These are phyloP conservation scores for Kodamaea sagamina DNA, from an alignment of 805 yeast species.

Conservation along the genomic window DNA sequence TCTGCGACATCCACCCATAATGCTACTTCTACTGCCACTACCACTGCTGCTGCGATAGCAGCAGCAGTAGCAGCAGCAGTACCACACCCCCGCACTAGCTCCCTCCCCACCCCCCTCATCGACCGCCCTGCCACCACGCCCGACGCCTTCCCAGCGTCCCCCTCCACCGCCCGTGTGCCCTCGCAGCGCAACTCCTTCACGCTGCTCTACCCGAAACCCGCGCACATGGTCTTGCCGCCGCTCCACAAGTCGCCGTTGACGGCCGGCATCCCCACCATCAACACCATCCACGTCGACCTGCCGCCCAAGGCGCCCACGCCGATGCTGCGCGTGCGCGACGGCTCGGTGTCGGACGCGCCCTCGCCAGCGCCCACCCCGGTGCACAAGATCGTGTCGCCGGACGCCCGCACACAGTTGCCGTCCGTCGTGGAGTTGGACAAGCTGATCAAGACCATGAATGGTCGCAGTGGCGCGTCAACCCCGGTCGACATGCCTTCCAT, in stretches of 20 bases:
- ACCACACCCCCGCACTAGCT: conserved; percentile 21
- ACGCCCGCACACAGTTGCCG: conserved; percentile 23
- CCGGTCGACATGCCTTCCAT: conserved; percentile 3
- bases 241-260: conserved; percentile 6
- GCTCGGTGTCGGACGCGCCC: background rate
- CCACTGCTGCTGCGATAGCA: no score
- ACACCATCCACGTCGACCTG: conserved; percentile 4
- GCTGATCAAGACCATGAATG: conserved; percentile 23
- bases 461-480: conserved; percentile 7
- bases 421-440: conserved; percentile 40
- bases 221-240: conserved; percentile 8
- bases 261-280: conserved; percentile 1
- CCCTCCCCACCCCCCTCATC: conserved; percentile 22
- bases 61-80: no score
- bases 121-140: conserved; percentile 12
- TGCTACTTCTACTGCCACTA: no score
- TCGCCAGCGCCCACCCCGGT: conserved; percentile 6
- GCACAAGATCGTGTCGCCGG: background rate
- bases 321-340: background rate
- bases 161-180: conserved; percentile 3
- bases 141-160: conserved; percentile 1
- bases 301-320: conserved; percentile 4
- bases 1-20: conserved; percentile 4
- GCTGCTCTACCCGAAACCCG: conserved; percentile 17
- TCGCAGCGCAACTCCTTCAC: conserved; percentile 25